phyloP scores from a whole-genome alignment of 768 basidiomycete genomes.

The Collybiopsis confluens region DNA sequence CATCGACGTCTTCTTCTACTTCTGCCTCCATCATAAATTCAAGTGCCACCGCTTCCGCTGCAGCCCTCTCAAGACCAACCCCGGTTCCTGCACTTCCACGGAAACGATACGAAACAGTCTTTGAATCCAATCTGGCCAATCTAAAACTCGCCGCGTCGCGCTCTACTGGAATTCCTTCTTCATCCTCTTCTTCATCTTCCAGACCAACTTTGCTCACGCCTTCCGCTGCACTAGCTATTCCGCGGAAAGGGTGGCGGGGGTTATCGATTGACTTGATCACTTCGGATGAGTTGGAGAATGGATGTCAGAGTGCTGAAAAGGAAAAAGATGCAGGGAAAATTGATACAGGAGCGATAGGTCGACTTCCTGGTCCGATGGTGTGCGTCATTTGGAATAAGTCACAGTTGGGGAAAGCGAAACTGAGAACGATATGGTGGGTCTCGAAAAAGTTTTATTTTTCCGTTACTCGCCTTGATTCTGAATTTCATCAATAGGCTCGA shows the following conservation, averaged over 20 bases:
- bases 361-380: conserved; percentile 52
- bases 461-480: conserved; percentile 3
- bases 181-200: conserved; percentile 15
- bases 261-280: conserved; percentile 65
- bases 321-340: conserved; percentile 26
- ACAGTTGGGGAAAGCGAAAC: conserved; percentile 43
- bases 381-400: conserved; percentile 62
- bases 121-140: conserved; percentile 42
- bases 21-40: background rate
- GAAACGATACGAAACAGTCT: conserved; percentile 64
- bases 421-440: conserved; percentile 66
- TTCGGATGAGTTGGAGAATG: conserved; percentile 5
- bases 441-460: background rate
- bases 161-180: background rate
- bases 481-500: conserved; percentile 50
- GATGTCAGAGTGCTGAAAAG: conserved; percentile 17
- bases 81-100: conserved; percentile 65
- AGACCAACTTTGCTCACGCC: conserved; percentile 1
- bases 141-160: background rate
- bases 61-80: conserved; percentile 46
- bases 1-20: background rate
- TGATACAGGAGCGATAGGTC: conserved; percentile 23
- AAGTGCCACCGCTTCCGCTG: background rate
- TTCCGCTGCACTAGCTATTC: conserved; percentile 1
- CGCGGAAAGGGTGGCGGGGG: conserved; percentile 67